phyloP scores from a whole-genome alignment of 2,329 filamentous ascomycete species.

The Teratosphaeria destructans region DNA sequence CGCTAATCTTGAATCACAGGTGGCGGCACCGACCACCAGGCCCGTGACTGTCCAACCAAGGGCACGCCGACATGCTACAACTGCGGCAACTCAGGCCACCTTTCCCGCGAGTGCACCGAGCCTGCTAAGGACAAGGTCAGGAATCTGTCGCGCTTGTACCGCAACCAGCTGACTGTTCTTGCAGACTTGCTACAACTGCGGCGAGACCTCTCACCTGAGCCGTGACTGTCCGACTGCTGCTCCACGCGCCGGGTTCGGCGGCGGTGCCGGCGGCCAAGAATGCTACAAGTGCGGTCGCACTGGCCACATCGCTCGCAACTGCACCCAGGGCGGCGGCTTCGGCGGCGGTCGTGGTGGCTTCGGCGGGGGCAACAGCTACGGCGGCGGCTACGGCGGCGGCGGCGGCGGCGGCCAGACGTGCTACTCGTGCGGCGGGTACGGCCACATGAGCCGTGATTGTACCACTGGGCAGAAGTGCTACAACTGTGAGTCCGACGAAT shows the following conservation, averaged over 20 bases:
- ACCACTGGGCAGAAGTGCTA: slow-evolving; percentile 99
- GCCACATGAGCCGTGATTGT: slow-evolving; percentile 85
- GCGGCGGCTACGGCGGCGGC: slow-evolving; percentile 32
- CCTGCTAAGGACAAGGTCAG: slow-evolving; percentile 67
- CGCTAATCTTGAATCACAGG: slow-evolving; percentile 25
- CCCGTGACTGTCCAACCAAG: slow-evolving; percentile 42
- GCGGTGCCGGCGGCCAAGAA: slow-evolving; percentile 41
- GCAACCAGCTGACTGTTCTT: slow-evolving; percentile 11
- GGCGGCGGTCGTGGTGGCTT: slow-evolving; percentile 37
- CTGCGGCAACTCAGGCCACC: slow-evolving; percentile 37
- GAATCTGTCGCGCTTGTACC: not conserved
- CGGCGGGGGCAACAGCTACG: slow-evolving; percentile 31
- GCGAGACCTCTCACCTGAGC: slow-evolving; percentile 62
- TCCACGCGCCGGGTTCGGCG: slow-evolving; percentile 28
- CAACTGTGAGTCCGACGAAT: slow-evolving; percentile 58
- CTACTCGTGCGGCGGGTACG: slow-evolving; percentile 95
- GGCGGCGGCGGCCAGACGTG: slow-evolving; percentile 65
- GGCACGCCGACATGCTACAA: slow-evolving; percentile 34
- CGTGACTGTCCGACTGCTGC: slow-evolving; percentile 60
- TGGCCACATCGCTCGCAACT: slow-evolving; percentile 92
- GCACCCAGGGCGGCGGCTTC: slow-evolving; percentile 54
- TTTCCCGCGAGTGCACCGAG: slow-evolving; percentile 77
- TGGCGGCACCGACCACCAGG: slow-evolving; percentile 40
- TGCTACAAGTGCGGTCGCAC: slow-evolving; percentile 98
- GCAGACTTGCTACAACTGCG: slow-evolving; percentile 33